phyloP scores from a whole-genome alignment of 305 asterid species.

The Fraxinus ornus region DNA sequence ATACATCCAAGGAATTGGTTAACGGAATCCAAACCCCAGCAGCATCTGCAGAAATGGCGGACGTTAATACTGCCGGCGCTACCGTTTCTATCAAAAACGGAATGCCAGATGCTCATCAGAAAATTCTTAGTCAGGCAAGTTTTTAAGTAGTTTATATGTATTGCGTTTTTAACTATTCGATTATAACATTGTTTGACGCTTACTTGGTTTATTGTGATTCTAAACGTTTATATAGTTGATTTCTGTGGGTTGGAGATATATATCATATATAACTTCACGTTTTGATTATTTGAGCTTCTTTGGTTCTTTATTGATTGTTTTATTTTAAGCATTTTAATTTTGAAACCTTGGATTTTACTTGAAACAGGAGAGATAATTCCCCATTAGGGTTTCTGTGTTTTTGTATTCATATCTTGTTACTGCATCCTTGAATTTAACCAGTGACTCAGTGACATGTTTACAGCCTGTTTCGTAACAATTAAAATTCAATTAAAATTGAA shows the following conservation, averaged over 20 bases:
- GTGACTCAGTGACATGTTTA: background rate
- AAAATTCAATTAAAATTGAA: no score
- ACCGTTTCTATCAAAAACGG: constrained; percentile 38
- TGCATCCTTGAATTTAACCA: background rate
- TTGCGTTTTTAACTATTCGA: background rate
- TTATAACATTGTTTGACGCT: background rate
- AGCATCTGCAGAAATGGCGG: constrained; percentile 26
- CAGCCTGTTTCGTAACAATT: no score
- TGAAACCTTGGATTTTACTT: background rate
- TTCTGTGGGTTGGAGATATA: background rate
- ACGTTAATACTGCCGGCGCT: constrained; percentile 21
- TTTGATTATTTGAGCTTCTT: background rate
- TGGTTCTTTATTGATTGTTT: constrained; percentile 12
- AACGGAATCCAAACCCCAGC: constrained; percentile 12
- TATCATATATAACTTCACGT: no score
- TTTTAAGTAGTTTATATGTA: background rate
- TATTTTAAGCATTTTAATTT: constrained; percentile 6
- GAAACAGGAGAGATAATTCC: background rate
- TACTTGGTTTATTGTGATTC: background rate
- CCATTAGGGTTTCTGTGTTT: background rate
- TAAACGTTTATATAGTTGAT: background rate
- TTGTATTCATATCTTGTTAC: background rate
- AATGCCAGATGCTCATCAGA: constrained; percentile 45
- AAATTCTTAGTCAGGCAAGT: constrained; percentile 60
- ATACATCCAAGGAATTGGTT: constrained; percentile 19